Conservation (phyloP, 495 filamentous ascomycete species). For the Pyrenula aspistea region DNA sequence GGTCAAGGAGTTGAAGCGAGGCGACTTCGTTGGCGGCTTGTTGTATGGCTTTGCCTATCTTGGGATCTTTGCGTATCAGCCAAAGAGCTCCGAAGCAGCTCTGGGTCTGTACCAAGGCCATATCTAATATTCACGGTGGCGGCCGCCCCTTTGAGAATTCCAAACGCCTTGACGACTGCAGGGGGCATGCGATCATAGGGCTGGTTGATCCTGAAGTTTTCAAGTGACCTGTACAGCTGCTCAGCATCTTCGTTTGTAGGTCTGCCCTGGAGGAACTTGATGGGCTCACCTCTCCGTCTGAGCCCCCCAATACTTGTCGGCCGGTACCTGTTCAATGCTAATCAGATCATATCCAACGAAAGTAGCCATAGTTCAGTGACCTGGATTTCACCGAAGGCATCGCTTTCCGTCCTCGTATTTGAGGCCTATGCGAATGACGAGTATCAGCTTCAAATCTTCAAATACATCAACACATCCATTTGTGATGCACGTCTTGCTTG, state of each 20-base stretch:
- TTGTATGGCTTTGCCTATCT: constrained; percentile 85
- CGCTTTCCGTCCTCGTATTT: constrained; percentile 62
- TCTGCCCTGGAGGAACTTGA: not conserved
- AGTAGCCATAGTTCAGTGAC: constrained; percentile 13
- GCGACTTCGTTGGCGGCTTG: constrained; percentile 91
- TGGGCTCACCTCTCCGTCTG: constrained; percentile 80
- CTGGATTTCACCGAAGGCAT: constrained; percentile 93
- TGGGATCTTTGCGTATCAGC: constrained; percentile 48
- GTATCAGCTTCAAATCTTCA: too few species aligned
- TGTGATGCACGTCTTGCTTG: too few species aligned
- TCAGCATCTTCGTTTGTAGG: constrained; percentile 6
- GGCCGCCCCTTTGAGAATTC: constrained; percentile 93
- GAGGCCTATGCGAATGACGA: constrained; percentile 30
- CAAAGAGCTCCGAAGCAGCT: constrained; percentile 1
- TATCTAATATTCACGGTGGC: constrained; percentile 92
- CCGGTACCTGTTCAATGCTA: constrained; percentile 47
- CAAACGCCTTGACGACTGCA: constrained; percentile 83
- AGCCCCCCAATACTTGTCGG: constrained; percentile 97
- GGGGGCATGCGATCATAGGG: constrained; percentile 97
- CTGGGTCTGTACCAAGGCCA: constrained; percentile 94
- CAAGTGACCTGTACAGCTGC: constrained; percentile 49
- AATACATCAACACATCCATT: too few species aligned
- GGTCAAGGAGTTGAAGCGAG: constrained; percentile 84
- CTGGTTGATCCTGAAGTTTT: constrained; percentile 98
- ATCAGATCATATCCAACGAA: not conserved